A percentile compares a stretch with the other conserved stretches of the same genome.
Conservation (phyloP, 768 basidiomycete genomes). For the Flagelloscypha sp. region DNA sequence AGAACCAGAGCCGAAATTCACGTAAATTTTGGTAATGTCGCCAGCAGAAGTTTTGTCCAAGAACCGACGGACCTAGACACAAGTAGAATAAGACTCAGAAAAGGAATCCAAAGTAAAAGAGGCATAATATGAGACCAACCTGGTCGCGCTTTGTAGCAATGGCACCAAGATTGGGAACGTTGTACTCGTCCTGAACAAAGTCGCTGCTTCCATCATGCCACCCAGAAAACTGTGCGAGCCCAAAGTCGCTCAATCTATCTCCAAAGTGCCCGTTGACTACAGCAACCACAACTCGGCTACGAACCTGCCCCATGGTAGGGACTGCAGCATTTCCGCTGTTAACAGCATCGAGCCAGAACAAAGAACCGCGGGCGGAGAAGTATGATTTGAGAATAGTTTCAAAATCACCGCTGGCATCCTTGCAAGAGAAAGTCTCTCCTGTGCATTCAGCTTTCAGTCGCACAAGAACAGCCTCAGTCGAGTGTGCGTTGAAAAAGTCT, state of each 20-base stretch:
- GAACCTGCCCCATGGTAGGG: conserved; percentile 5
- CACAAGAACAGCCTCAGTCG: conserved; percentile 8
- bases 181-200: conserved; percentile 12
- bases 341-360: conserved; percentile 3
- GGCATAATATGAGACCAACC: conserved; percentile 3
- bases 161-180: conserved; percentile 7
- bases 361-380: conserved; percentile 2
- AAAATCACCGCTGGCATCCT: conserved; percentile 10
- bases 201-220: conserved; percentile 10
- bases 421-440: conserved; percentile 9
- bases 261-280: conserved; percentile 6
- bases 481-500: conserved; percentile 9
- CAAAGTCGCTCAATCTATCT: conserved; percentile 7
- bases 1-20: conserved; percentile 11
- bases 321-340: conserved; percentile 1
- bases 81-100: neutral
- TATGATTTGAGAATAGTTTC: conserved; percentile 10
- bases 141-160: conserved; percentile 12
- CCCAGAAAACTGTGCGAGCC: conserved; percentile 10
- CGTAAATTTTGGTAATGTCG: conserved; percentile 7
- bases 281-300: conserved; percentile 9
- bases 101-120: neutral
- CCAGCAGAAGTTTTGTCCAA: conserved; percentile 8
- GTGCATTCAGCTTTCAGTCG: conserved; percentile 11
- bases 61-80: conserved; percentile 10